These are phyloP conservation scores for Protomyces inouyei DNA, from an alignment of 1,139 yeast species.

Conservation along the genomic window DNA sequence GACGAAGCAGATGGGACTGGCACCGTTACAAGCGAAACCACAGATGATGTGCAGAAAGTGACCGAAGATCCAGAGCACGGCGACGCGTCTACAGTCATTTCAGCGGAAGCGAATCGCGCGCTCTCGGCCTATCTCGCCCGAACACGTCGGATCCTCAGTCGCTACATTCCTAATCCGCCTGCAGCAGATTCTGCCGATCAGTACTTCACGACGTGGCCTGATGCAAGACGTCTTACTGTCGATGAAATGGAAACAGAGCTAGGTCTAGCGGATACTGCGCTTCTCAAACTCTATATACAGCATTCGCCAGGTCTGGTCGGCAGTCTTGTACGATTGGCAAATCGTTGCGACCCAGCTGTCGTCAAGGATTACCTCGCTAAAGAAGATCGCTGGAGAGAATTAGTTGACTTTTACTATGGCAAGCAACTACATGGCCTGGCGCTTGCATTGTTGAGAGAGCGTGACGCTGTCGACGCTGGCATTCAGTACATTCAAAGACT, in stretches of 20 bases:
- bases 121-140: conserved; percentile 19
- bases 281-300: conserved; percentile 67
- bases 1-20: background rate
- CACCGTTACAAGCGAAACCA: background rate
- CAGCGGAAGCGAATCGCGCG: conserved; percentile 9
- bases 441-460: conserved; percentile 49
- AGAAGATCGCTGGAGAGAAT: conserved; percentile 56
- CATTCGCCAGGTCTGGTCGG: conserved; percentile 71
- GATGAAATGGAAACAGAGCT: conserved; percentile 43
- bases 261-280: conserved; percentile 65
- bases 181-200: conserved; percentile 1
- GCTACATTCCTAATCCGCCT: conserved; percentile 9
- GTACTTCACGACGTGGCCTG: conserved; percentile 7
- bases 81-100: background rate
- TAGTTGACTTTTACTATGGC: conserved; percentile 73
- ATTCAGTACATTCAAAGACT: conserved; percentile 64
- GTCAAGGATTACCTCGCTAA: conserved; percentile 57
- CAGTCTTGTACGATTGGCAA: conserved; percentile 70
- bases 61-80: conserved; percentile 1
- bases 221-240: conserved; percentile 30
- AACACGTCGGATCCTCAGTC: conserved; percentile 5
- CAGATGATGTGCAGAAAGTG: background rate
- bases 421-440: conserved; percentile 64
- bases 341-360: conserved; percentile 61
- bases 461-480: conserved; percentile 37